Evolutionary conservation across 805 yeast genomes (phyloP).

Genomic region (Lipomyces lipofer): DNA sequence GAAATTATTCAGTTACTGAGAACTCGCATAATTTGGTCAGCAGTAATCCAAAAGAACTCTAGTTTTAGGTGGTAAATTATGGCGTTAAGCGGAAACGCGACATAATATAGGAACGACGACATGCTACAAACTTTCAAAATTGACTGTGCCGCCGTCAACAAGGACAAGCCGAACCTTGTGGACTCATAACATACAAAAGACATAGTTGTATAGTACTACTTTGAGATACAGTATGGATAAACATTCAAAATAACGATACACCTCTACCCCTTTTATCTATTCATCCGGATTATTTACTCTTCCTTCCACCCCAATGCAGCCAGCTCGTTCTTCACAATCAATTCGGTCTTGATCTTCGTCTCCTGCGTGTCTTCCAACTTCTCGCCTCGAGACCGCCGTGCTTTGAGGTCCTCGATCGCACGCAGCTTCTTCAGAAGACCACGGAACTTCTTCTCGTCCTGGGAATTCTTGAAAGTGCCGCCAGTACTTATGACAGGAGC

Average conservation of each 20-base stretch:
- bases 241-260: not conserved
- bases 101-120: too few species aligned
- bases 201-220: too few species aligned
- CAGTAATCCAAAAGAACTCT: too few species aligned
- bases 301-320: slow-evolving; percentile 71
- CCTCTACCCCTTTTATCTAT: too few species aligned
- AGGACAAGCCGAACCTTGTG: not conserved
- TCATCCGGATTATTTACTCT: not conserved
- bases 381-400: slow-evolving; percentile 81
- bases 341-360: slow-evolving; percentile 84
- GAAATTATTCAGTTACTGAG: too few species aligned
- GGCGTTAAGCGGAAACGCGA: too few species aligned
- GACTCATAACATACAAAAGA: not conserved
- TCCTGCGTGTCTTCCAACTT: slow-evolving; percentile 90
- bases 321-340: slow-evolving; percentile 73
- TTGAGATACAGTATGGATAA: too few species aligned
- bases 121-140: too few species aligned
- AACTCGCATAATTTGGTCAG: too few species aligned
- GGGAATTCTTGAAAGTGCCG: slow-evolving; percentile 30
- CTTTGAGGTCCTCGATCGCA: slow-evolving; percentile 89
- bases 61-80: too few species aligned
- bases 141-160: too few species aligned
- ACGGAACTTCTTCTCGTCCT: slow-evolving; percentile 91
- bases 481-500: slow-evolving; percentile 11
- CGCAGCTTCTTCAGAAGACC: slow-evolving; percentile 87